Evolutionary conservation across 345 rosid species (phyloP).

Genomic region (Diplotaxis tenuifolia): DNA sequence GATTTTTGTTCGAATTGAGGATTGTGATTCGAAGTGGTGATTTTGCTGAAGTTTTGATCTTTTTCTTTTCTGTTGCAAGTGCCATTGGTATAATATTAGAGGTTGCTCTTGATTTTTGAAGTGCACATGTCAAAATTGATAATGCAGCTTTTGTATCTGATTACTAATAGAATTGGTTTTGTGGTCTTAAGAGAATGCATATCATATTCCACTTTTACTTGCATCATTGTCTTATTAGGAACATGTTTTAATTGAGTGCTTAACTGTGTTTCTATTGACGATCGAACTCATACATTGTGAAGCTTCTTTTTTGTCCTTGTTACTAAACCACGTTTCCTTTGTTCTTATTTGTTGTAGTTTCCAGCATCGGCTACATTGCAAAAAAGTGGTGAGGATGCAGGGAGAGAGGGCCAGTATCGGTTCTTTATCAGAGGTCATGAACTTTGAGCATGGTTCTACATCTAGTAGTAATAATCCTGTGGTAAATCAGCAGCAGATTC

Average conservation of each 20-base stretch:
- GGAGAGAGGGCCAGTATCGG: conserved; percentile 75
- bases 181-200: conserved; percentile 15
- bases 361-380: conserved; percentile 18
- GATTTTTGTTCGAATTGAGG: neutral
- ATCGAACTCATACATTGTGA: neutral
- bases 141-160: neutral
- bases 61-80: conserved; percentile 1
- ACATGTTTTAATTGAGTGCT: neutral
- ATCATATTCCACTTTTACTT: neutral
- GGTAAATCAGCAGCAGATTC: conserved; percentile 59
- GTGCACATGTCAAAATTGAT: neutral
- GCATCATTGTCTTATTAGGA: neutral
- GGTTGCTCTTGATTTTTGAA: conserved; percentile 11
- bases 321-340: neutral
- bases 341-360: neutral
- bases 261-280: neutral
- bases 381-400: conserved; percentile 58
- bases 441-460: conserved; percentile 76
- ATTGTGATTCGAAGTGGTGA: neutral
- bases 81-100: neutral
- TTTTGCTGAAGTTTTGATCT: conserved; percentile 13
- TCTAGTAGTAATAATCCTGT: conserved; percentile 47
- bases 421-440: conserved; percentile 69
- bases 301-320: conserved; percentile 1
- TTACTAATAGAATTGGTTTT: neutral